Evolutionary conservation across 108 stramenopile genomes (phyloP), one percentile per base, ranked within the genome.

Genomic region (Fistulifera pelliculosa): DNA sequence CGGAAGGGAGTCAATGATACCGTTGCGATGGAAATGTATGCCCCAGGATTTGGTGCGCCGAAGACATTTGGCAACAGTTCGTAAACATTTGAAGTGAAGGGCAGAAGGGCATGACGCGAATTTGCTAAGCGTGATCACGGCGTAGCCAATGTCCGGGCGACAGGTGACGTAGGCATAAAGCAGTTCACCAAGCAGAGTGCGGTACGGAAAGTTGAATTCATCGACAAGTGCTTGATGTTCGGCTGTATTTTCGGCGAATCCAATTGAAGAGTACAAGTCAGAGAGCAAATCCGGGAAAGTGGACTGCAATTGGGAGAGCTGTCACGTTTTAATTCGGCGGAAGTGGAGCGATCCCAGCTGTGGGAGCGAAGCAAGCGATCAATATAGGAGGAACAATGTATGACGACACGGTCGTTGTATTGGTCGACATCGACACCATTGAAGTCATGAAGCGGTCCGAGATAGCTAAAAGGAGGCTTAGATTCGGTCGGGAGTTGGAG

Each of bases 381-480:
- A 28, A 77, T 62, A 58, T 73, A 73, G 12, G 60, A 40, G 14
- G 31, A 21, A 49, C 61, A 60, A 13, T 60, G 66, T 0, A 76
- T 8, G 14, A 52, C 66, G 40, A 68, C 60, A 31, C 58, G 59
- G 13, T 66, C 44, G 11, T n/a, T 8, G 0, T 60, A 58, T 57
- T 76, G 69, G 16, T 31, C 11, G 24, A 75, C 27, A 42, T 75
- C 61, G 1, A 67, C 52, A 17, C 70, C 62, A 57, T 63, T 71
- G 45, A 40, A 76, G 18, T 61, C 57, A 11, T n/a, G 22, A 17
- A 62, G 19, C 12, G 63, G 40, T 12, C n/a, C n/a, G n/a, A n/a
- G n/a, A n/a, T n/a, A n/a, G n/a, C n/a, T n/a, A n/a, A n/a, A n/a
- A n/a, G n/a, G n/a, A n/a, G n/a, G n/a, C n/a, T n/a, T n/a, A n/a